phyloP scores from a whole-genome alignment of 2,329 filamentous ascomycete genomes.

The Talaromyces verruculosus region DNA sequence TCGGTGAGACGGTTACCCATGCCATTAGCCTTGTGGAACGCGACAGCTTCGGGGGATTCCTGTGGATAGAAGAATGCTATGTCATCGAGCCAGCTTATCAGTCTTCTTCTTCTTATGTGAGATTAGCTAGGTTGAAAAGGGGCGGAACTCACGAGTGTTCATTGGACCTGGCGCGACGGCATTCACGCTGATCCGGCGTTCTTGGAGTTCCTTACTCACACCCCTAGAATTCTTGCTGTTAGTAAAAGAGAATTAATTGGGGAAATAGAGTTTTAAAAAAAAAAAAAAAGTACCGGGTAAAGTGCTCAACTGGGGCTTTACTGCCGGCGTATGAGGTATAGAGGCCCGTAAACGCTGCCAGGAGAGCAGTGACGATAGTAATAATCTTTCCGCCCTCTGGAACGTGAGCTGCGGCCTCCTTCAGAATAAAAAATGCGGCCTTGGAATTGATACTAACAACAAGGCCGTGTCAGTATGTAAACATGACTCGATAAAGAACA shows the following conservation, averaged over 20 bases:
- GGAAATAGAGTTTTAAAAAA: neutral
- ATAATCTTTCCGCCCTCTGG: slow-evolving; percentile 50
- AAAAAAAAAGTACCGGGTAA: slow-evolving; percentile 50
- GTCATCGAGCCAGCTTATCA: neutral
- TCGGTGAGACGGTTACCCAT: slow-evolving; percentile 46
- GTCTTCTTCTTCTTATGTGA: neutral
- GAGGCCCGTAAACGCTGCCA: slow-evolving; percentile 49
- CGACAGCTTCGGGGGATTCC: slow-evolving; percentile 46
- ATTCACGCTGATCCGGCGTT: slow-evolving; percentile 54
- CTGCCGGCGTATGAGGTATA: slow-evolving; percentile 52
- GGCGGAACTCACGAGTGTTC: slow-evolving; percentile 45
- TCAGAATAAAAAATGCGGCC: slow-evolving; percentile 48
- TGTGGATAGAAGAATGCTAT: slow-evolving; percentile 48
- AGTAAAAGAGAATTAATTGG: neutral
- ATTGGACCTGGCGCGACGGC: slow-evolving; percentile 56
- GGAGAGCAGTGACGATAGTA: slow-evolving; percentile 48
- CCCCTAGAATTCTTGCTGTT: slow-evolving; percentile 27
- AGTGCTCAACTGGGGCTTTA: slow-evolving; percentile 62
- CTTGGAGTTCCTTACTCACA: slow-evolving; percentile 57
- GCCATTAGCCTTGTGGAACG: slow-evolving; percentile 48
- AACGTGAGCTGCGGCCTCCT: slow-evolving; percentile 46
- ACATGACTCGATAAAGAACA: slow-evolving; percentile 2
- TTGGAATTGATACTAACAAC: slow-evolving; percentile 48
- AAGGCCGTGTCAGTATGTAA: neutral
- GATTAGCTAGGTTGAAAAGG: neutral